phyloP scores from a whole-genome alignment of 305 asterid species.

The Rubia occidens region DNA sequence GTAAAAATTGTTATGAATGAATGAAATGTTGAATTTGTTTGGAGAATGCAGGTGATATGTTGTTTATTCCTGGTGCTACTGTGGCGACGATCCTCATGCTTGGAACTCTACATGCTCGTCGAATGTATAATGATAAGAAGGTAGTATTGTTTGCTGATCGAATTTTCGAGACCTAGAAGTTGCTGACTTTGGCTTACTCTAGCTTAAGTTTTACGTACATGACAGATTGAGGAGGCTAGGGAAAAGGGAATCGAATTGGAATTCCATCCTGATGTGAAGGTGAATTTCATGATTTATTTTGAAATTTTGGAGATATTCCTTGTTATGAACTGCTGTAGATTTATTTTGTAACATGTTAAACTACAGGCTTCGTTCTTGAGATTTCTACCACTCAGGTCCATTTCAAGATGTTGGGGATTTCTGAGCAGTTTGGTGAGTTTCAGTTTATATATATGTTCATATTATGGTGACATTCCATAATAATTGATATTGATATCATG shows the following conservation, averaged over 20 bases:
- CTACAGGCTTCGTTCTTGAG: conserved; percentile 67
- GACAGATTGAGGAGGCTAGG: conserved; percentile 70
- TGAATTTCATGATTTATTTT: conserved; percentile 21
- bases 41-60: conserved; percentile 45
- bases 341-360: neutral
- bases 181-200: conserved; percentile 5
- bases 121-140: conserved; percentile 73
- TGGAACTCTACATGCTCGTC: conserved; percentile 87
- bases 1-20: neutral
- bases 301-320: neutral
- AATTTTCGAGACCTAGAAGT: neutral
- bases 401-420: conserved; percentile 86
- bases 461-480: neutral
- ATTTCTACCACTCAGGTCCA: conserved; percentile 71
- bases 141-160: conserved; percentile 20
- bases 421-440: conserved; percentile 60
- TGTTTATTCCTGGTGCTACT: conserved; percentile 82
- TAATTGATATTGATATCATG: neutral
- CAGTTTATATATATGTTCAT: neutral
- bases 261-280: conserved; percentile 82
- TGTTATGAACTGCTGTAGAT: neutral
- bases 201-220: conserved; percentile 18
- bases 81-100: conserved; percentile 82
- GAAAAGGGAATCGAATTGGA: conserved; percentile 64
- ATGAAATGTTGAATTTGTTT: conserved; percentile 14